Conservation (phyloP, 768 basidiomycete genomes). For the Dioszegia crocea region DNA sequence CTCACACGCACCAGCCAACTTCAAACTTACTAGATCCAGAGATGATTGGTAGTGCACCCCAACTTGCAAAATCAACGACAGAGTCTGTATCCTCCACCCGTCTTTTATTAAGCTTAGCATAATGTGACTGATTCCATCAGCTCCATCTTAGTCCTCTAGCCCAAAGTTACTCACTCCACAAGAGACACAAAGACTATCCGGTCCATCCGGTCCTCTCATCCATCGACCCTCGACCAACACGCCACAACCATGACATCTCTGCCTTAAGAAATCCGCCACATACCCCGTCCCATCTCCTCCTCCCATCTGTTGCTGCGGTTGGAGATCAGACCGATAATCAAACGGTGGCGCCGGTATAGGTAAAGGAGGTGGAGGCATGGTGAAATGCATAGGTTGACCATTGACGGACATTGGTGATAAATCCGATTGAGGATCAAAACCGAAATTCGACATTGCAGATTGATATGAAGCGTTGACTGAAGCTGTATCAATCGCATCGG, state of each 20-base stretch:
- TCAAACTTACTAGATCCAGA: background rate
- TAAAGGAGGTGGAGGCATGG: too few relatives aligned
- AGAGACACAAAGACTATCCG: constrained; percentile 34
- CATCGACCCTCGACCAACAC: constrained; percentile 22
- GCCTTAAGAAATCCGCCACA: background rate
- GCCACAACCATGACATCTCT: constrained; percentile 39
- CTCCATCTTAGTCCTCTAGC: too few relatives aligned
- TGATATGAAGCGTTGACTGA: too few relatives aligned
- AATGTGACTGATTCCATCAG: constrained; percentile 13
- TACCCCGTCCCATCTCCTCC: background rate
- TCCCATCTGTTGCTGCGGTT: too few relatives aligned
- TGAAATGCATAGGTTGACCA: too few relatives aligned
- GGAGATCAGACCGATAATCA: too few relatives aligned
- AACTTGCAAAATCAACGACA: background rate
- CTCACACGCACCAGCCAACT: too few relatives aligned
- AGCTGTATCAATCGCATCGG: too few relatives aligned
- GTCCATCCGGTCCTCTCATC: constrained; percentile 42
- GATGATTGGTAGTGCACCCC: background rate
- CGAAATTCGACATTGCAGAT: too few relatives aligned
- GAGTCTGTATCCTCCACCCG: background rate
- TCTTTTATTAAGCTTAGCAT: constrained; percentile 17
- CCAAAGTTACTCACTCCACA: constrained; percentile 43
- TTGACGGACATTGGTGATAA: too few relatives aligned
- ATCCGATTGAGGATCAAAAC: too few relatives aligned
- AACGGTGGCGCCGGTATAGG: too few relatives aligned